Evolutionary conservation across 148 eudicot species (phyloP).

Genomic region (Agrostemma githago): DNA sequence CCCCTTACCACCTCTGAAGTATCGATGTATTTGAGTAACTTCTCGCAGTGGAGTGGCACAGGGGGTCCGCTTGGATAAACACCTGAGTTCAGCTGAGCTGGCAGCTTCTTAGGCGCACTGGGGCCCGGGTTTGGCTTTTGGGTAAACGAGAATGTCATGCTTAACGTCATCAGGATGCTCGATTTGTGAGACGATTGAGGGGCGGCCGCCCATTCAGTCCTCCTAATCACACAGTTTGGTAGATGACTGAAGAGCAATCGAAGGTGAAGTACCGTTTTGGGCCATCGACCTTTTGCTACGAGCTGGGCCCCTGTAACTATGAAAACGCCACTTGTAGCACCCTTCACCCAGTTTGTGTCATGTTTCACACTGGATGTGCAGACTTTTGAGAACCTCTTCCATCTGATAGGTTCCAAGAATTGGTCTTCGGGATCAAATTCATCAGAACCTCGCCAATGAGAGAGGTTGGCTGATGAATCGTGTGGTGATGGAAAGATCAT

Average conservation of each 20-base stretch:
- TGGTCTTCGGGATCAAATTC: slow-evolving; percentile 45
- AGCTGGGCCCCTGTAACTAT: slow-evolving; percentile 93
- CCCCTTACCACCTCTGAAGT: slow-evolving; percentile 69
- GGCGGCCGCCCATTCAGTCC: slow-evolving; percentile 75
- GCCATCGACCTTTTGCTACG: slow-evolving; percentile 83
- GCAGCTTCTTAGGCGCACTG: slow-evolving; percentile 53
- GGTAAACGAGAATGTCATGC: slow-evolving; percentile 78
- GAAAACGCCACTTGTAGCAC: slow-evolving; percentile 50
- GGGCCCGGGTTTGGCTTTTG: slow-evolving; percentile 39
- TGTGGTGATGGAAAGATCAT: slow-evolving; percentile 37
- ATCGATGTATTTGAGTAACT: slow-evolving; percentile 67
- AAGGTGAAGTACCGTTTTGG: slow-evolving; percentile 70
- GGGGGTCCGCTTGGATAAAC: slow-evolving; percentile 93
- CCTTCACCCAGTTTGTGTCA: slow-evolving; percentile 59
- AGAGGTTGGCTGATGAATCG: slow-evolving; percentile 24
- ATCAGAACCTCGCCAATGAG: slow-evolving; percentile 82
- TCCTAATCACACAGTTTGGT: slow-evolving; percentile 61
- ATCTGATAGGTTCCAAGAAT: slow-evolving; percentile 61
- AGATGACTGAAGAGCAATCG: slow-evolving; percentile 66
- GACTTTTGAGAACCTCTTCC: slow-evolving; percentile 69
- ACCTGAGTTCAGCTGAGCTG: slow-evolving; percentile 73
- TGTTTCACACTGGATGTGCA: slow-evolving; percentile 70
- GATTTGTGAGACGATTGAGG: slow-evolving; percentile 67
- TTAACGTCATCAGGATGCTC: slow-evolving; percentile 58
- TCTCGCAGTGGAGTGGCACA: slow-evolving; percentile 51